phyloP scores from a whole-genome alignment of 2,329 filamentous ascomycete genomes.

The Fusarium palustre region DNA sequence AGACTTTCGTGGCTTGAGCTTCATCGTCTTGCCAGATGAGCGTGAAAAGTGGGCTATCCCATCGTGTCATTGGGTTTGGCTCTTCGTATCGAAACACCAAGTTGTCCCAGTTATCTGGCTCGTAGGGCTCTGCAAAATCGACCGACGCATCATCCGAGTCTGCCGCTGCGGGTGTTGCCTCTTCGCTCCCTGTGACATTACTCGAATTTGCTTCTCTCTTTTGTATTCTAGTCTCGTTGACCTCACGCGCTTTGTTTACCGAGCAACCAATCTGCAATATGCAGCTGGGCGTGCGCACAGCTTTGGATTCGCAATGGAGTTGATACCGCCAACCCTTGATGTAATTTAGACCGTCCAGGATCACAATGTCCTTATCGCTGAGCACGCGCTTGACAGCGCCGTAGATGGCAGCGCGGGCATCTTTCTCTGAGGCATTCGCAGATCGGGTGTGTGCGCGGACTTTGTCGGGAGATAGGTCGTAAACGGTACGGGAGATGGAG shows the following conservation, averaged over 20 bases:
- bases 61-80: constrained; percentile 84
- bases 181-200: not conserved
- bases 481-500: constrained; percentile 76
- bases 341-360: constrained; percentile 85
- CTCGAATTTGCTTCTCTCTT: constrained; percentile 16
- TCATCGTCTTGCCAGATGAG: constrained; percentile 80
- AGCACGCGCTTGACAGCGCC: constrained; percentile 83
- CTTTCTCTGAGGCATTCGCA: constrained; percentile 81
- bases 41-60: constrained; percentile 86
- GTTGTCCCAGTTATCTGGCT: constrained; percentile 76
- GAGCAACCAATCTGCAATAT: constrained; percentile 74
- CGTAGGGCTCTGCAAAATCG: constrained; percentile 59
- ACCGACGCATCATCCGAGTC: not conserved
- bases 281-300: constrained; percentile 78
- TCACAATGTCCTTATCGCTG: constrained; percentile 78
- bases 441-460: constrained; percentile 72
- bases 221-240: constrained; percentile 71
- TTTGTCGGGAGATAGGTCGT: constrained; percentile 68
- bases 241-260: constrained; percentile 62
- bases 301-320: constrained; percentile 86
- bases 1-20: constrained; percentile 66
- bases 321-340: constrained; percentile 93
- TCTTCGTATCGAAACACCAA: constrained; percentile 87
- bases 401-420: constrained; percentile 80
- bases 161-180: not conserved